Conservation (phyloP, 768 basidiomycete genomes). For the Termitomyces sp. region DNA sequence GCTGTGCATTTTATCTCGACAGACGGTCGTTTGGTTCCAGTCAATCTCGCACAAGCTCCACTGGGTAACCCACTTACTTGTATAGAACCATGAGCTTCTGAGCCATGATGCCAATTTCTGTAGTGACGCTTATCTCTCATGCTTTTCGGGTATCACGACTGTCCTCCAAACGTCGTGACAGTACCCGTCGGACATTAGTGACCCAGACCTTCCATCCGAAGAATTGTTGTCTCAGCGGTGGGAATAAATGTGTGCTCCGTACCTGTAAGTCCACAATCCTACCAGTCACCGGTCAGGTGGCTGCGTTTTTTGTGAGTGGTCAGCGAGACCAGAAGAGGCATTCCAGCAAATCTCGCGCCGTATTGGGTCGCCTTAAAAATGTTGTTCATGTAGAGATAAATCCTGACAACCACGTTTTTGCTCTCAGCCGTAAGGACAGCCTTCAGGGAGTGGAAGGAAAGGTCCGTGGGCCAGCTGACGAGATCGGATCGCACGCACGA, state of each 20-base stretch:
- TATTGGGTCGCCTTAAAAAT: constrained; percentile 29
- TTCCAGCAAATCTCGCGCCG: constrained; percentile 32
- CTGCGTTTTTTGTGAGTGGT: background rate
- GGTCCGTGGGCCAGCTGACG: constrained; percentile 34
- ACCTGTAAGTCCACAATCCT: constrained; percentile 40
- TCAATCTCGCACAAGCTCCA: background rate
- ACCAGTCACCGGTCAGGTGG: background rate
- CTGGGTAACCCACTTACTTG: too few species aligned
- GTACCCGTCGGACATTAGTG: constrained; percentile 34
- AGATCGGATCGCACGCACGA: constrained; percentile 33
- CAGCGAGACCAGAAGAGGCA: constrained; percentile 28
- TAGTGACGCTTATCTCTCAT: too few species aligned
- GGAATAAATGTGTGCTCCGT: background rate
- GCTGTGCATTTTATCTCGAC: background rate
- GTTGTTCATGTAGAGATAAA: constrained; percentile 37
- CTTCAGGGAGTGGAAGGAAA: constrained; percentile 36
- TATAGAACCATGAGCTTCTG: too few species aligned
- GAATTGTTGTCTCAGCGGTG: background rate
- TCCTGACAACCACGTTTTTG: too few species aligned
- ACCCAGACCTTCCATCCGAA: constrained; percentile 41
- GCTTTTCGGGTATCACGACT: too few species aligned
- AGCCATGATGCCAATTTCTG: too few species aligned
- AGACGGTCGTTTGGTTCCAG: background rate
- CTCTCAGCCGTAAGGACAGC: constrained; percentile 33
- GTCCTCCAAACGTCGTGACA: too few species aligned